phyloP scores from a whole-genome alignment of 2,329 filamentous ascomycete genomes.

The Neonectria sp. region DNA sequence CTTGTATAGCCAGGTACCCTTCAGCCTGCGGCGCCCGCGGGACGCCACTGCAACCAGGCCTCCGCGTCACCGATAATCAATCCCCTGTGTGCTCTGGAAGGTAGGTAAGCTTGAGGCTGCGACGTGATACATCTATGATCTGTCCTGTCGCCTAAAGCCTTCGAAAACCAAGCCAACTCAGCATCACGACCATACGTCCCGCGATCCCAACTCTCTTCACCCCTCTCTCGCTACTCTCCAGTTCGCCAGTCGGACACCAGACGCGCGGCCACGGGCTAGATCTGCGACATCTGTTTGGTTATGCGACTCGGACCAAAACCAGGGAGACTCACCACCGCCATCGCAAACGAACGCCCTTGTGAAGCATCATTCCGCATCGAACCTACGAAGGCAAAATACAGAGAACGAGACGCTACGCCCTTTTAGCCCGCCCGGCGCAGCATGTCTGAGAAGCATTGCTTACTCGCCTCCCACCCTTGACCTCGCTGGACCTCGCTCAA shows the following conservation, averaged over 20 bases:
- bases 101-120: constrained; percentile 34
- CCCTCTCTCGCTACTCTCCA: neutral
- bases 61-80: constrained; percentile 16
- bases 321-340: constrained; percentile 17
- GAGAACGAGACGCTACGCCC: constrained; percentile 13
- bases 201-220: neutral
- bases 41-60: constrained; percentile 15
- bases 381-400: neutral
- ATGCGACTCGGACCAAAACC: constrained; percentile 38
- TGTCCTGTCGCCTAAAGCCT: constrained; percentile 42
- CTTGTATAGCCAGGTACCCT: constrained; percentile 12
- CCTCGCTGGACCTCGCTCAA: constrained; percentile 24
- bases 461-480: constrained; percentile 35
- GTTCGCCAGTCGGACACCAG: constrained; percentile 43
- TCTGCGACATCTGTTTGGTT: constrained; percentile 29
- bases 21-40: constrained; percentile 13
- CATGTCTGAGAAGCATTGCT: constrained; percentile 46
- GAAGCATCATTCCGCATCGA: constrained; percentile 25
- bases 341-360: constrained; percentile 31
- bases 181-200: neutral
- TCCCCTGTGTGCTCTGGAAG: constrained; percentile 12
- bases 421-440: constrained; percentile 34
- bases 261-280: constrained; percentile 22
- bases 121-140: constrained; percentile 46
- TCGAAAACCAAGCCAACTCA: constrained; percentile 28